Evolutionary conservation across 768 basidiomycete species (phyloP).

Genomic region (Amanita pseudoporphyria): DNA sequence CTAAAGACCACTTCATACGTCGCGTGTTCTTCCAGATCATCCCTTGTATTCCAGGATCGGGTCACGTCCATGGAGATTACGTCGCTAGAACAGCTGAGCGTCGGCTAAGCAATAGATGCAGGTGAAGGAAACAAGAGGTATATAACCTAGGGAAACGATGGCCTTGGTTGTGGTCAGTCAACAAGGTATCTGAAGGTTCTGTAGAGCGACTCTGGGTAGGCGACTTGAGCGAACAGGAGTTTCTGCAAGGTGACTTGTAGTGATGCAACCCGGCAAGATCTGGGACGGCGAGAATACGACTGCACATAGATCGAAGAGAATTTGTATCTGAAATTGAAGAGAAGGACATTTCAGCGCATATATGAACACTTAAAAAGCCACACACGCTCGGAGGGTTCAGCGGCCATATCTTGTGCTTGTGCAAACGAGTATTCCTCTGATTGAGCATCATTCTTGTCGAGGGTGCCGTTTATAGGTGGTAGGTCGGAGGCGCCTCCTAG

Average conservation of each 20-base stretch:
- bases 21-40: not conserved
- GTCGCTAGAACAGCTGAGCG: not conserved
- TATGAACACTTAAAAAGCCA: not conserved
- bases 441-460: not conserved
- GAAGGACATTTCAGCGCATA: not conserved
- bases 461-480: not conserved
- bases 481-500: too few species aligned
- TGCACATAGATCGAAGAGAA: slow-evolving; percentile 26
- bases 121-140: not conserved
- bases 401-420: not conserved
- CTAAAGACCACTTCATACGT: not conserved
- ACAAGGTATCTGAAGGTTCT: not conserved
- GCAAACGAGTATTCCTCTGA: not conserved
- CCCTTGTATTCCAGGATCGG: not conserved
- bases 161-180: not conserved
- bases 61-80: not conserved
- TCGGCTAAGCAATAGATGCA: not conserved
- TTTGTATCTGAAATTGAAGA: slow-evolving; percentile 18
- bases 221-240: not conserved
- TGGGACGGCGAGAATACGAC: slow-evolving; percentile 32
- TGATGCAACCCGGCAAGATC: slow-evolving; percentile 28
- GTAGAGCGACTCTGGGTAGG: too few species aligned
- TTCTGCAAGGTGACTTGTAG: not conserved
- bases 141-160: not conserved
- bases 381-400: not conserved